Evolutionary conservation across 305 asterid genomes (phyloP).

Genomic region (Rubia tinctorum): DNA sequence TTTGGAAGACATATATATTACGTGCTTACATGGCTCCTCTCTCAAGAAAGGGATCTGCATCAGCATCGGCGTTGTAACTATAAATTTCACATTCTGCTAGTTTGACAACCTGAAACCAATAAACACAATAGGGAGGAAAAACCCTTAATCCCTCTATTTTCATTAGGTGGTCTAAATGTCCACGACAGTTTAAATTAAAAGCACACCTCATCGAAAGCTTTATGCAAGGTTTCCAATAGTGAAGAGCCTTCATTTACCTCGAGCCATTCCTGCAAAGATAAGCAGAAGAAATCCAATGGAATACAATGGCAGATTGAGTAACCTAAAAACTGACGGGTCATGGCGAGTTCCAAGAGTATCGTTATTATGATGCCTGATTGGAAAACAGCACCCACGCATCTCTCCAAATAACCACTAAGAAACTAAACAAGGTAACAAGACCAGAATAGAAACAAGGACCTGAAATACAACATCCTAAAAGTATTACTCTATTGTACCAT

Average conservation of each 20-base stretch:
- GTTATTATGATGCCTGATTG: not conserved
- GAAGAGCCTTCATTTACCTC: slow-evolving; percentile 54
- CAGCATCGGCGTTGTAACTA: slow-evolving; percentile 84
- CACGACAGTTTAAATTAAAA: slow-evolving; percentile 10
- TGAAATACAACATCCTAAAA: not conserved
- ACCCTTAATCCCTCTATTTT: not conserved
- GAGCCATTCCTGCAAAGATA: slow-evolving; percentile 79
- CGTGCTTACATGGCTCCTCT: slow-evolving; percentile 76
- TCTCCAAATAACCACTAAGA: not conserved
- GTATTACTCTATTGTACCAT: no score
- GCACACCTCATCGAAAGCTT: slow-evolving; percentile 89
- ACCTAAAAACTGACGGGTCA: slow-evolving; percentile 9
- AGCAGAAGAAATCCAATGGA: slow-evolving; percentile 1
- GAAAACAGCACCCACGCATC: not conserved
- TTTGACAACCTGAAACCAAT: slow-evolving; percentile 68
- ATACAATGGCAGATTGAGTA: not conserved
- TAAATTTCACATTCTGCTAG: slow-evolving; percentile 88
- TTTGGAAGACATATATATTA: not conserved
- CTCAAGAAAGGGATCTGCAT: slow-evolving; percentile 80
- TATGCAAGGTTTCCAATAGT: slow-evolving; percentile 66
- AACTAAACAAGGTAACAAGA: not conserved
- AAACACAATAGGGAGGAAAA: slow-evolving; percentile 11
- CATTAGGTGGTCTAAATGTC: not conserved
- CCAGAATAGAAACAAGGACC: not conserved
- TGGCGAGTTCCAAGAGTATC: not conserved